Conservation (phyloP, 2,329 filamentous ascomycete species). For the Ophiostoma sp. region DNA sequence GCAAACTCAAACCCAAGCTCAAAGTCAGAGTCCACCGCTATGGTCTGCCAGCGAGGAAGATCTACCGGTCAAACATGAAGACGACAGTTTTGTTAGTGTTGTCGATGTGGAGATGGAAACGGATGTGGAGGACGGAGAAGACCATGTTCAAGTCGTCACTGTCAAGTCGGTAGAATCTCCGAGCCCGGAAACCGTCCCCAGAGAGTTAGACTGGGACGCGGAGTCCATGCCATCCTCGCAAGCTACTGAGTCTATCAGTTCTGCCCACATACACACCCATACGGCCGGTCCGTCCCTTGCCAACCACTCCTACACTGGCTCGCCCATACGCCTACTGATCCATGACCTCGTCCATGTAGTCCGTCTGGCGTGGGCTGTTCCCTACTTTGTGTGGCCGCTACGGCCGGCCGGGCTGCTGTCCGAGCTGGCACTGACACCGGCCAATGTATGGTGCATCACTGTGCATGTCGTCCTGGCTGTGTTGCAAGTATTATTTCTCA, state of each 20-base stretch:
- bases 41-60: not conserved
- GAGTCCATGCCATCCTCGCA: not conserved
- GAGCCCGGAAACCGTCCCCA: no score
- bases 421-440: slow-evolving; percentile 56
- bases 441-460: slow-evolving; percentile 53
- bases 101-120: not conserved
- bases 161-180: slow-evolving; percentile 7
- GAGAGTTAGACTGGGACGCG: not conserved
- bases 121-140: not conserved
- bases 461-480: slow-evolving; percentile 56
- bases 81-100: not conserved
- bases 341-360: slow-evolving; percentile 55
- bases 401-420: slow-evolving; percentile 51
- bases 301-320: slow-evolving; percentile 48
- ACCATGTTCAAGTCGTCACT: not conserved
- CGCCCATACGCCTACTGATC: slow-evolving; percentile 46
- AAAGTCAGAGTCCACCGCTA: not conserved
- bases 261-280: not conserved
- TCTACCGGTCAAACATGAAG: not conserved
- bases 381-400: slow-evolving; percentile 57
- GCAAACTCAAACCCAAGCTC: not conserved
- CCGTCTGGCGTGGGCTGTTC: slow-evolving; percentile 51
- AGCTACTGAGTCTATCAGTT: not conserved
- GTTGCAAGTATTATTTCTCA: slow-evolving; percentile 56
- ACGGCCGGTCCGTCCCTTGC: not conserved